Evolutionary conservation across 2,329 filamentous ascomycete genomes (phyloP).

Genomic region (Fusarium xyrophilum): DNA sequence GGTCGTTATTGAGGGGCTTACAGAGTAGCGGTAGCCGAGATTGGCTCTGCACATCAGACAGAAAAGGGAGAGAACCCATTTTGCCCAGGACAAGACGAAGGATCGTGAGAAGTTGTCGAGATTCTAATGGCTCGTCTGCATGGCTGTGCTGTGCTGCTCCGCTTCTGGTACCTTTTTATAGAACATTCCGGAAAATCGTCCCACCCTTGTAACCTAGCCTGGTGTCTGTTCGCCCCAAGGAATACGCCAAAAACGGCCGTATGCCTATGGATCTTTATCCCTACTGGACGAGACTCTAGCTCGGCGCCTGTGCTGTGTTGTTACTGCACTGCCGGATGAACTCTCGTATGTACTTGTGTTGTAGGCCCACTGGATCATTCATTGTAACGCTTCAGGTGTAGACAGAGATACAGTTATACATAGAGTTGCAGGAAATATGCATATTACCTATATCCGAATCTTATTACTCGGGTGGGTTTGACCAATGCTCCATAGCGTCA

Average conservation of each 20-base stretch:
- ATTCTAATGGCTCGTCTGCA: conserved; percentile 16
- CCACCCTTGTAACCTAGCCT: conserved; percentile 21
- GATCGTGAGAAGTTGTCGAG: conserved; percentile 7
- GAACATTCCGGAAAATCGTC: conserved; percentile 36
- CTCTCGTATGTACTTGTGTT: not conserved
- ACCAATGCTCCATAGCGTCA: conserved; percentile 1
- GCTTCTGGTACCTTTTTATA: conserved; percentile 31
- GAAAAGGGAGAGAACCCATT: conserved; percentile 1
- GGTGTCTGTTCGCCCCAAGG: conserved; percentile 5
- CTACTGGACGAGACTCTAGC: conserved; percentile 4
- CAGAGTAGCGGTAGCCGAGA: conserved; percentile 33
- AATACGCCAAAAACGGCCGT: conserved; percentile 11
- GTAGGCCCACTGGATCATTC: not conserved
- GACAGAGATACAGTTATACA: not conserved
- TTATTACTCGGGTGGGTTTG: conserved; percentile 1
- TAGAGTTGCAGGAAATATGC: not conserved
- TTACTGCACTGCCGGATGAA: not conserved
- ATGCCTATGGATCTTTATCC: conserved; percentile 3
- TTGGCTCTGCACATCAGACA: conserved; percentile 24
- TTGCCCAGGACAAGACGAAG: not conserved
- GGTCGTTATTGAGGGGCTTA: conserved; percentile 28
- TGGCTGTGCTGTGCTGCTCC: conserved; percentile 16
- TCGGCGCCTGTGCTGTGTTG: conserved; percentile 1
- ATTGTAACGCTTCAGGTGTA: conserved; percentile 1
- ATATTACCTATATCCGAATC: not conserved